Evolutionary conservation across 2,329 filamentous ascomycete genomes (phyloP).

Genomic region (Bipolaris sorokiniana): DNA sequence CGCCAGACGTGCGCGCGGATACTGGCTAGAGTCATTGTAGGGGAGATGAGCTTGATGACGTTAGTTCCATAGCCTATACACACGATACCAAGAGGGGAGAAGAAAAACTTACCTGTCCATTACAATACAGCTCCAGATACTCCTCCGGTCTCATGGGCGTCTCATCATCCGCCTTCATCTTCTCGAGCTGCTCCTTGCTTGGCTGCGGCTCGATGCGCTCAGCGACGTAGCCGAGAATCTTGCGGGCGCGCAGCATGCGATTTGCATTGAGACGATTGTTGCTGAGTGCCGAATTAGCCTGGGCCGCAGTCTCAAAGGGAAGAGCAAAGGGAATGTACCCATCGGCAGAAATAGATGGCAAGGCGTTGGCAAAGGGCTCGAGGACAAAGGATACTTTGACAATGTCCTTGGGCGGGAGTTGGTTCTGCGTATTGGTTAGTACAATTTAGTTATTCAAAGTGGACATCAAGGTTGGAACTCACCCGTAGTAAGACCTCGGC

Average conservation of each 20-base stretch:
- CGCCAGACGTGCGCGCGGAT: slow-evolving; percentile 93
- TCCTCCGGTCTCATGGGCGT: slow-evolving; percentile 76
- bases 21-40: slow-evolving; percentile 91
- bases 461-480: slow-evolving; percentile 26
- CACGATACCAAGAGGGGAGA: too few species aligned
- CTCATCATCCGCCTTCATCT: slow-evolving; percentile 10
- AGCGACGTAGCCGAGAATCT: slow-evolving; percentile 89
- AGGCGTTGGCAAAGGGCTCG: slow-evolving; percentile 75
- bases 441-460: not conserved
- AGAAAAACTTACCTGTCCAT: slow-evolving; percentile 73
- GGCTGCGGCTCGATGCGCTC: slow-evolving; percentile 82
- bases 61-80: not conserved
- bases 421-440: slow-evolving; percentile 63
- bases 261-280: slow-evolving; percentile 96
- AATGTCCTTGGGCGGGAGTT: slow-evolving; percentile 84
- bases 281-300: slow-evolving; percentile 50
- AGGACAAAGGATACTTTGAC: slow-evolving; percentile 95
- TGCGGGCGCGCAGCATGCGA: slow-evolving; percentile 92
- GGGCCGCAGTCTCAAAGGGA: slow-evolving; percentile 31
- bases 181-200: slow-evolving; percentile 63
- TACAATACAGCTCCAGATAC: slow-evolving; percentile 93
- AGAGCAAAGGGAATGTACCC: slow-evolving; percentile 56
- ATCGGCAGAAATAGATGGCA: slow-evolving; percentile 79
- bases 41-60: slow-evolving; percentile 64
- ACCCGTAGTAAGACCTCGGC: slow-evolving; percentile 81